Evolutionary conservation across 2,329 filamentous ascomycete species (phyloP), one percentile per base, ranked within the genome.

Genomic region (Taxawa tesnikishii): DNA sequence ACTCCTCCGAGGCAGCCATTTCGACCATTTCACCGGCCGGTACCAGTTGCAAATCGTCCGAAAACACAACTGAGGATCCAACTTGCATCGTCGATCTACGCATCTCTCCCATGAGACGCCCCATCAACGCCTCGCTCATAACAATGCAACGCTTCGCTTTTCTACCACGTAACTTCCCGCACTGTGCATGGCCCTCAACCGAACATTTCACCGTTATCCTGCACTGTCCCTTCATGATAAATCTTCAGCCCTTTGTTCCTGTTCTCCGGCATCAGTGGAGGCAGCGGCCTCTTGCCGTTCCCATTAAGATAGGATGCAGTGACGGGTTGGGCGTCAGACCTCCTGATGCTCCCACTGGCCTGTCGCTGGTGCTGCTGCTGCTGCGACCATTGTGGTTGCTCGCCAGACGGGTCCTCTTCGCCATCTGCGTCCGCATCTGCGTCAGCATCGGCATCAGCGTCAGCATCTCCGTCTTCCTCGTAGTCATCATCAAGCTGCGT

Each of bases 391-490:
- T 10, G 27, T 12, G 12, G 12, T 29, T 17, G 27, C 15, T 29
- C 27, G 10, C 11, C 9, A 10, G 30, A 26, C 15, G 32, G 30
- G 15, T 37, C 35, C 15, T 28, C 31, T 14, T 38, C 32, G 7
- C 32, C 31, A 24, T 38, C 34, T 8, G 26, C 30, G 26, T 37
- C 30, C 5, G 35, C 30, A 24, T 37, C 36, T 4, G 36, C 36
- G 16, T 38, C 36, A 13, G 36, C 36, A 17, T 38, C 36, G 12
- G 36, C 36, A 15, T 38, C 36, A 15, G 36, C 32, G 18, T 38
- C 36, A 11, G 28, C 26, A 13, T 33, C 34, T 10, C 26, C 30
- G 15, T 27, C 27, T 11, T 18, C 24, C 11, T 36, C 19, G 19
- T 8, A 7, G 19, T 23, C 19, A 23, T 7, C 19, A n/a, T 23